Base-by-base conservation (phyloP, 805 yeast genomes). In the Candida odintsovae region DNA sequence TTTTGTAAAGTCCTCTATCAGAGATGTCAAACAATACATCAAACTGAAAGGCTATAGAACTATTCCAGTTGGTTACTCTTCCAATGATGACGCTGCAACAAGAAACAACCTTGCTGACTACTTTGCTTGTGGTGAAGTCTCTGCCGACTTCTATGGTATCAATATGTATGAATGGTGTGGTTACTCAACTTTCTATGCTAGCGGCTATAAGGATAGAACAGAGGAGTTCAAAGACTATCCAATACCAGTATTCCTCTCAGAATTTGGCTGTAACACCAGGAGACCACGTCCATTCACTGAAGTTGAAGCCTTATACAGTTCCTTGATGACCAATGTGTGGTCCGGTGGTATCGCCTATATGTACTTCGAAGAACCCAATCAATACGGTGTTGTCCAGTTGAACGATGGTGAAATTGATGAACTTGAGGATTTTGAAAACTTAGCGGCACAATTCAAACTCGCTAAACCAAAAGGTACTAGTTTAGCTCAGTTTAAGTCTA, bases 101-200 rank as follows among this genome's bases (percentile, higher is more conserved):
- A 80, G 98, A 66, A 79, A 78, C 40, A 72, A 77, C 29, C 71
- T 90, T 62, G 96, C 97, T 38, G 82, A 82, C 59, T 90, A 84
- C 72, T 90, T 90, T 63, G 73, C 85, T 23, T 90, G 98, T 70
- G 96, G 96, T 44, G 77, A 75, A 46, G 56, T 63, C 8, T 70
- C 59, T 43, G 84, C 81, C 42, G 95, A 86, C 61, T 86, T 86
- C 68, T 86, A 85, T 63, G 94, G 94, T 58, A 78, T 85, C 59
- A 86, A 86, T 71, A 85, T 84, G 88, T 86, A 86, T 69, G 90
- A 84, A 67, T 86, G 95, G 95, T 85, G 94, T 69, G 92, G 92
- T 15, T 54, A 68, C 41, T 81, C 89, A 2, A 68, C 80, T 22
- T 85, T 72, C 70, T 63, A 67, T 35, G 59, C 73, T 1, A 83